Evolutionary conservation across 352 stramenopile genomes (phyloP).

Genomic region (Pythium diclinum): DNA sequence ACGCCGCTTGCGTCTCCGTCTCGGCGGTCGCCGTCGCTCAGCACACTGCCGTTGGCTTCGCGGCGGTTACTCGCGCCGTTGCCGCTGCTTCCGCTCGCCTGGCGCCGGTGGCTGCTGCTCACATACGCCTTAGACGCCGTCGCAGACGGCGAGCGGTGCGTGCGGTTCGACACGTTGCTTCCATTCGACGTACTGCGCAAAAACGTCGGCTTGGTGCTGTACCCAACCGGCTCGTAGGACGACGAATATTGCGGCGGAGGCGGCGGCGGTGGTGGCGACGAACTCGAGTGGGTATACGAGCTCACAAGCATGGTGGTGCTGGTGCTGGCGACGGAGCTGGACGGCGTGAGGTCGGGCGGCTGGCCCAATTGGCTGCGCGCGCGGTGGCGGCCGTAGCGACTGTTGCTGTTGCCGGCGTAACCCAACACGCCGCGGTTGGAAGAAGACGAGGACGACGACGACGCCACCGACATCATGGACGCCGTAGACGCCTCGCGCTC

Average conservation of each 20-base stretch:
- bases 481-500: conserved; percentile 20
- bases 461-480: conserved; percentile 13
- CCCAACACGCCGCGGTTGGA: conserved; percentile 10
- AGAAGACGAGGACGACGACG: conserved; percentile 6
- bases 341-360: conserved; percentile 6
- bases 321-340: conserved; percentile 3
- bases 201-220: conserved; percentile 21
- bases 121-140: conserved; percentile 3
- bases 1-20: conserved; percentile 14
- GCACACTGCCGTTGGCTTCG: conserved; percentile 16
- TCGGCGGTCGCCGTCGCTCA: conserved; percentile 22
- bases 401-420: conserved; percentile 22
- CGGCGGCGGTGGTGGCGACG: conserved; percentile 19
- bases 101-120: conserved; percentile 4
- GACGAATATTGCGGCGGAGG: conserved; percentile 19
- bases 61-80: conserved; percentile 12
- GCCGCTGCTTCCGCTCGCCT: conserved; percentile 6
- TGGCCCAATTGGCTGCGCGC: conserved; percentile 28
- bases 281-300: neutral
- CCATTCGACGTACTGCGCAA: conserved; percentile 20
- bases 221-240: conserved; percentile 16
- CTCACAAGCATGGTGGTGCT: conserved; percentile 8
- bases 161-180: conserved; percentile 14
- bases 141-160: conserved; percentile 17
- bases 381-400: conserved; percentile 27